Evolutionary conservation across 108 stramenopile species (phyloP), one percentile per base, ranked within the genome.

Genomic region (Cyclotella sp.): DNA sequence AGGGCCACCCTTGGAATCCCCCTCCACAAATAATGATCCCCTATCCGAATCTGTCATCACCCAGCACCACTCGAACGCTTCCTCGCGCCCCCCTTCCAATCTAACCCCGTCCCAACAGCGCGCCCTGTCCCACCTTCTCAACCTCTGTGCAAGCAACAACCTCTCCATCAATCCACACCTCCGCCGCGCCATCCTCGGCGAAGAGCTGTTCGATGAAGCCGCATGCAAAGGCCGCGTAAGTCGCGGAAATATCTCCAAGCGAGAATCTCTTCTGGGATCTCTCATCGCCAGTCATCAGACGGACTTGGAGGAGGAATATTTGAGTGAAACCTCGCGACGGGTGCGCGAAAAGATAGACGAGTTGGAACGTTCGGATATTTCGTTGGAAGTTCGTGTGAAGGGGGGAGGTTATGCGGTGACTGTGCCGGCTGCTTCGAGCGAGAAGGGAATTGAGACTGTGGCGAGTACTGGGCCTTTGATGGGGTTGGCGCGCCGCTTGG

Each of bases 381-480:
- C 63, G 14, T 27, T 75, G 45, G 73, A 75, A 24, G 73, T 52
- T n/a, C 71, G 78, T 43, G 51, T 79, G 34, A 68, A 52, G 40
- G 19, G 60, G 29, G 78, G 78, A 27, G 47, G 53, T 1, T 79
- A 79, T 63, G 47, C 39, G 22, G 72, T 79, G 18, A 54, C 58
- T n/a, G 27, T 54, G 40, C 77, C 77, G 11, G 22, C 45, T 27
- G 52, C 39, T 1, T n/a, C 54, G 1, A 44, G 60, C n/a, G 26
- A 9, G 52, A 43, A 52, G 73, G 21, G 27, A 28, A 79, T 79
- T 41, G 59, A 55, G 0, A 83, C 82, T 15, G 82, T 83, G 21
- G 49, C 75, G 21, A 78, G 55, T 53, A 15, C 44, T 11, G 72
- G 77, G 11, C 27, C 51, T 15, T 14, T 72, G 15, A 22, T 40